phyloP scores from a whole-genome alignment of 345 rosid genomes.

The Melaleuca quinquenervia region DNA sequence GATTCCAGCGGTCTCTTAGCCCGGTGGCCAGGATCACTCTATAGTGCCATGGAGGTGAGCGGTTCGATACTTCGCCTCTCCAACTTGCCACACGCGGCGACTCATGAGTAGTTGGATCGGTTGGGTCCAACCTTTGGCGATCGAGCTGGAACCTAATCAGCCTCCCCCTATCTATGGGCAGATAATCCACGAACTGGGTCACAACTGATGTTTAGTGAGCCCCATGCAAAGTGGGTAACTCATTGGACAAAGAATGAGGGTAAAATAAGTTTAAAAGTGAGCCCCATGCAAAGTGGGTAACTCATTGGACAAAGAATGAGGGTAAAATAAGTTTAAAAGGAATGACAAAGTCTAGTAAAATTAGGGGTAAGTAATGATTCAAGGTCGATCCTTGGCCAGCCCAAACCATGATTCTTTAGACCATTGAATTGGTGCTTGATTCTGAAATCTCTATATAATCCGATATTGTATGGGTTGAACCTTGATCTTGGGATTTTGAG shows the following conservation, averaged over 20 bases:
- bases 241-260: neutral
- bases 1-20: no score
- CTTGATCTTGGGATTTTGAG: no score
- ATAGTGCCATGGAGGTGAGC: no score
- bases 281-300: neutral
- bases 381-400: no score
- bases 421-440: no score
- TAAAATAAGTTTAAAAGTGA: neutral
- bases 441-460: no score
- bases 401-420: no score
- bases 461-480: no score
- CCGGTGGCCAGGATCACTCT: no score
- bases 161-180: neutral
- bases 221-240: neutral
- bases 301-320: neutral
- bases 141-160: neutral
- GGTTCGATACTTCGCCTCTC: neutral
- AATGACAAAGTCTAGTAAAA: neutral
- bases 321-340: neutral
- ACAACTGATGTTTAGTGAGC: neutral
- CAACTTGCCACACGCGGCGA: neutral
- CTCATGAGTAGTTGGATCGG: neutral
- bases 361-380: no score
- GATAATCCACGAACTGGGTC: neutral
- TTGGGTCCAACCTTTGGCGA: neutral